These are phyloP conservation scores for Hyphopichia burtonii DNA, from an alignment of 1,139 yeast genomes.

Conservation along the genomic window DNA sequence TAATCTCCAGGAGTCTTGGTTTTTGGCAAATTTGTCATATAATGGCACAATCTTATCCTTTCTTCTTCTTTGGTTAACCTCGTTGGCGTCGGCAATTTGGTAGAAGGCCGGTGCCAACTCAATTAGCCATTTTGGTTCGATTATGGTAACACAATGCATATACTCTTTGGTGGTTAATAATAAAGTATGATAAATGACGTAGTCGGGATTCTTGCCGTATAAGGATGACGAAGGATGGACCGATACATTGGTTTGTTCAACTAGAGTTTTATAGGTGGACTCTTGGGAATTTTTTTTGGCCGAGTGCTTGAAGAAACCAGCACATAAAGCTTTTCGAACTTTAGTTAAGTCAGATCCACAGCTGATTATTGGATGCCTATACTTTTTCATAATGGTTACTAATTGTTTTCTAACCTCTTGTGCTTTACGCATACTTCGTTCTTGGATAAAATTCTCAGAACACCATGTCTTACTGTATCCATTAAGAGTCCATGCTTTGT, in stretches of 20 bases:
- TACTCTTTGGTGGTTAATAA: slow-evolving; percentile 83
- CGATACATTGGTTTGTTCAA: slow-evolving; percentile 74
- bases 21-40: slow-evolving; percentile 52
- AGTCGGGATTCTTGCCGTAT: slow-evolving; percentile 70
- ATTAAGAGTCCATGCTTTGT: slow-evolving; percentile 69
- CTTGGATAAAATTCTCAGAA: slow-evolving; percentile 75
- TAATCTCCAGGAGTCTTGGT: slow-evolving; percentile 46
- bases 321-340: slow-evolving; percentile 71
- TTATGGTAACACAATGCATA: slow-evolving; percentile 82
- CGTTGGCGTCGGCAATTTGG: slow-evolving; percentile 52
- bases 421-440: slow-evolving; percentile 73
- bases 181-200: slow-evolving; percentile 81
- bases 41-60: slow-evolving; percentile 60
- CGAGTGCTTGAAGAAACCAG: slow-evolving; percentile 85
- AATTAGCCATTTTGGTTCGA: slow-evolving; percentile 83
- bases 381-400: slow-evolving; percentile 57
- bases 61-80: slow-evolving; percentile 34
- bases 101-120: slow-evolving; percentile 88
- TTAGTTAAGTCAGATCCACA: slow-evolving; percentile 65
- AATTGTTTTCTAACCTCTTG: slow-evolving; percentile 78
- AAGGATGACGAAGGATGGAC: slow-evolving; percentile 89
- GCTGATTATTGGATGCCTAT: slow-evolving; percentile 48
- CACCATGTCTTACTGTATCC: slow-evolving; percentile 76
- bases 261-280: slow-evolving; percentile 71
- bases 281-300: slow-evolving; percentile 74